Evolutionary conservation across 805 yeast species (phyloP).

Genomic region (Schwanniomyces sp.): DNA sequence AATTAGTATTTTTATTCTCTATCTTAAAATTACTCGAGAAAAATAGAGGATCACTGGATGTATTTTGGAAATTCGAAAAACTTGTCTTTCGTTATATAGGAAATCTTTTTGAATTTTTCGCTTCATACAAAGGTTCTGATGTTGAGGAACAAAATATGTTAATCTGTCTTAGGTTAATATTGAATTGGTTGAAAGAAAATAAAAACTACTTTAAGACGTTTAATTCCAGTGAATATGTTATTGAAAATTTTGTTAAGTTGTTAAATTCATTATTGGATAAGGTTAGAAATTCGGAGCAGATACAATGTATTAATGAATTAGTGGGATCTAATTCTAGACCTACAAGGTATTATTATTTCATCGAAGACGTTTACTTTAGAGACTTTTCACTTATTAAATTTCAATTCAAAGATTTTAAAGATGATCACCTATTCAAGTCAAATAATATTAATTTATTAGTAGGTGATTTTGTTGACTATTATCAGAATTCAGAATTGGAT

Average conservation of each 20-base stretch:
- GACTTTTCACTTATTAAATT: conserved; percentile 59
- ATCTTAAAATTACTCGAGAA: conserved; percentile 15
- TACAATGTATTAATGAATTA: conserved; percentile 4
- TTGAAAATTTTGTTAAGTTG: conserved; percentile 10
- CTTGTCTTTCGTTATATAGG: conserved; percentile 22
- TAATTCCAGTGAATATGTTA: conserved; percentile 8
- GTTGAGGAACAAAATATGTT: conserved; percentile 10
- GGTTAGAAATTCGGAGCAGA: neutral
- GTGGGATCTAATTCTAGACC: conserved; percentile 35
- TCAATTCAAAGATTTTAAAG: conserved; percentile 62
- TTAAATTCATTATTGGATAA: conserved; percentile 13
- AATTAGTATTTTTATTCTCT: conserved; percentile 22
- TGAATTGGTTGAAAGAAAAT: conserved; percentile 59
- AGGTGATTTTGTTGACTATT: conserved; percentile 16
- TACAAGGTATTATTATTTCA: conserved; percentile 51
- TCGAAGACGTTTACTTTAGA: conserved; percentile 62
- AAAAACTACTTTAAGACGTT: conserved; percentile 21
- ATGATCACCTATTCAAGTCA: conserved; percentile 40
- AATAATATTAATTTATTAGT: conserved; percentile 20
- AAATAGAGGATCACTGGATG: conserved; percentile 8
- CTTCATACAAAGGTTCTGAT: neutral
- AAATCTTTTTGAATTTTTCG: conserved; percentile 11
- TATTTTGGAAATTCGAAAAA: conserved; percentile 9
- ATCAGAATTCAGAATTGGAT: neutral
- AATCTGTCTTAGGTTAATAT: conserved; percentile 43